These are phyloP conservation scores for Metschnikowia santaceciliae DNA, from an alignment of 805 yeast species.

Conservation along the genomic window DNA sequence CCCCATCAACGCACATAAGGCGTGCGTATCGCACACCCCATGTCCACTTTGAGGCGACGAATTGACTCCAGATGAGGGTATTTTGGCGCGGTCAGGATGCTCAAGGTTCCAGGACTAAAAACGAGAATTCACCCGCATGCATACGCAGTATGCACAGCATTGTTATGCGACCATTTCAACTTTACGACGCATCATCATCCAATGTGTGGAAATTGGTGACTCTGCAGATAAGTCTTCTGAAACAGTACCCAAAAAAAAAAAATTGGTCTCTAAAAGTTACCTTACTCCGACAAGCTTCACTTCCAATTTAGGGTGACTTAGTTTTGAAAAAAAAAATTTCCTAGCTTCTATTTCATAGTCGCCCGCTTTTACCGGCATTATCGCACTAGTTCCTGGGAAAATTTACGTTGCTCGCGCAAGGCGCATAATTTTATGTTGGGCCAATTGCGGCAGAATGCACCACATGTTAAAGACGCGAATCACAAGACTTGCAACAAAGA, in stretches of 20 bases:
- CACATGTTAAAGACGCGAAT: neutral
- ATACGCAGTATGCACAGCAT: conserved; percentile 1
- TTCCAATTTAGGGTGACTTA: too few relatives aligned
- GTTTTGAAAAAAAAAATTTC: neutral
- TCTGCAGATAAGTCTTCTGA: neutral
- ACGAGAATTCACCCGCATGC: conserved; percentile 3
- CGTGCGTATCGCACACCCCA: neutral
- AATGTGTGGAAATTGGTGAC: conserved; percentile 2
- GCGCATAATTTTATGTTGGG: conserved; percentile 1
- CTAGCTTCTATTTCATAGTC: neutral
- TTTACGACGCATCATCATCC: conserved; percentile 2
- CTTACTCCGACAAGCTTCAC: too few relatives aligned
- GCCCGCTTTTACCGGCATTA: conserved; percentile 1
- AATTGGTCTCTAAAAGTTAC: neutral
- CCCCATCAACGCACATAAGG: neutral
- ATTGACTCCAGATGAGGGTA: neutral
- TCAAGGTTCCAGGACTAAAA: conserved; percentile 4
- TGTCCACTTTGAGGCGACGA: neutral
- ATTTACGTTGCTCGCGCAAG: conserved; percentile 5
- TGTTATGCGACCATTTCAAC: conserved; percentile 5
- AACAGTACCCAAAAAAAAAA: neutral
- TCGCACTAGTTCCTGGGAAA: conserved; percentile 4
- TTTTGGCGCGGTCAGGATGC: neutral
- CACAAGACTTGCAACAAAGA: neutral
- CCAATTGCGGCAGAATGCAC: conserved; percentile 4